A percentile compares a stretch with the other conserved stretches of the same genome.
These are phyloP conservation scores for Tolypocladium guangdongense DNA, from an alignment of 2,329 filamentous ascomycete genomes.

Conservation along the genomic window DNA sequence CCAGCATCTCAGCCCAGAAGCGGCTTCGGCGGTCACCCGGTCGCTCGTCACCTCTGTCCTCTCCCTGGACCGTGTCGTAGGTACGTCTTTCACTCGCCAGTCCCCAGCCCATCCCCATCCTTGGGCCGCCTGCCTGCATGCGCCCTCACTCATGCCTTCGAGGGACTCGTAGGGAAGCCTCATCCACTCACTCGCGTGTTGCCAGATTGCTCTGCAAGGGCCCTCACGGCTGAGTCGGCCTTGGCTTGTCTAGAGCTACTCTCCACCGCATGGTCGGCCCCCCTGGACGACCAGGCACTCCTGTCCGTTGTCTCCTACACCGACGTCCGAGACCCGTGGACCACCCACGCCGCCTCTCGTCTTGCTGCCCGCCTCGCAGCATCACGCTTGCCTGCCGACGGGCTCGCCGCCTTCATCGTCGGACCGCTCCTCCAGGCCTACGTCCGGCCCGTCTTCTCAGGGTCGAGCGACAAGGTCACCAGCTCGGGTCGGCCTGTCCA, in stretches of 20 bases:
- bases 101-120: background rate
- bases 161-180: background rate
- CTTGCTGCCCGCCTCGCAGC: slow-evolving; percentile 22
- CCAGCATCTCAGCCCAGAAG: background rate
- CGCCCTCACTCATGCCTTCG: background rate
- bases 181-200: background rate
- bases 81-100: background rate
- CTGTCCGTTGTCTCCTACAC: slow-evolving; percentile 21
- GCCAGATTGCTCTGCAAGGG: background rate
- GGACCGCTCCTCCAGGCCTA: slow-evolving; percentile 49
- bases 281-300: slow-evolving; percentile 12
- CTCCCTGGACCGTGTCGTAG: background rate
- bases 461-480: slow-evolving; percentile 32
- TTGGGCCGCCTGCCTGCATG: background rate
- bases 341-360: slow-evolving; percentile 17
- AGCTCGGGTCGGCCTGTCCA: slow-evolving; percentile 17
- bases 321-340: slow-evolving; percentile 25
- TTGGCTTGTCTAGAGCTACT: slow-evolving; percentile 18
- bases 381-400: slow-evolving; percentile 9
- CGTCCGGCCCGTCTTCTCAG: slow-evolving; percentile 57
- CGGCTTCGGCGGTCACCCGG: background rate
- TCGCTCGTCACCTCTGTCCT: background rate
- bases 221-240: slow-evolving; percentile 12
- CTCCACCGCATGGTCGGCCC: slow-evolving; percentile 1
- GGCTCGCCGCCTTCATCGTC: slow-evolving; percentile 30